Conservation (phyloP, 148 eudicot species). For the Vaccinium darrowii region DNA sequence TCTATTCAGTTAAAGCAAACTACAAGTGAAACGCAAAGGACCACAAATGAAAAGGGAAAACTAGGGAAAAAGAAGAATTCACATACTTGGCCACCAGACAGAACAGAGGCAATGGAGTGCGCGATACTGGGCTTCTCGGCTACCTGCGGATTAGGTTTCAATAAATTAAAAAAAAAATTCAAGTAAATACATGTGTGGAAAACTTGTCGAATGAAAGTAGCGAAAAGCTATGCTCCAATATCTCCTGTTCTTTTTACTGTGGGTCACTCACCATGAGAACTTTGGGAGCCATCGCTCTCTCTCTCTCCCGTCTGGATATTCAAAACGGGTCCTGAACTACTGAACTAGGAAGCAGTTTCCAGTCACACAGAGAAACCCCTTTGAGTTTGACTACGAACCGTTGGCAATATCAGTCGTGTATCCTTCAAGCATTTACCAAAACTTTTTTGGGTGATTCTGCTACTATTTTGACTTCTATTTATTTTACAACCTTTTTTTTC, state of each 20-base stretch:
- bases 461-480: too few species aligned
- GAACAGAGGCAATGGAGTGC: conserved; percentile 73
- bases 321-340: not conserved
- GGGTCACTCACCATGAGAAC: conserved; percentile 58
- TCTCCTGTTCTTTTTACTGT: not conserved
- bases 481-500: too few species aligned
- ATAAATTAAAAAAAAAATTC: not conserved
- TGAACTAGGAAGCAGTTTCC: not conserved
- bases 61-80: not conserved
- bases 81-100: conserved; percentile 72
- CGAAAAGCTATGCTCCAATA: not conserved
- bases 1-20: not conserved
- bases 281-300: conserved; percentile 58
- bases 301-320: not conserved
- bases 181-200: not conserved
- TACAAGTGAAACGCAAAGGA: not conserved
- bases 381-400: too few species aligned
- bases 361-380: not conserved
- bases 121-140: conserved; percentile 98
- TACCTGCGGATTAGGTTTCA: conserved; percentile 39
- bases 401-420: too few species aligned
- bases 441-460: too few species aligned
- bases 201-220: not conserved
- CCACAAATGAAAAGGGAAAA: not conserved
- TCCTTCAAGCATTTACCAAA: too few species aligned